Base-by-base conservation (phyloP, 2,329 filamentous ascomycete genomes). In the Paraconiothyrium brasiliense region DNA sequence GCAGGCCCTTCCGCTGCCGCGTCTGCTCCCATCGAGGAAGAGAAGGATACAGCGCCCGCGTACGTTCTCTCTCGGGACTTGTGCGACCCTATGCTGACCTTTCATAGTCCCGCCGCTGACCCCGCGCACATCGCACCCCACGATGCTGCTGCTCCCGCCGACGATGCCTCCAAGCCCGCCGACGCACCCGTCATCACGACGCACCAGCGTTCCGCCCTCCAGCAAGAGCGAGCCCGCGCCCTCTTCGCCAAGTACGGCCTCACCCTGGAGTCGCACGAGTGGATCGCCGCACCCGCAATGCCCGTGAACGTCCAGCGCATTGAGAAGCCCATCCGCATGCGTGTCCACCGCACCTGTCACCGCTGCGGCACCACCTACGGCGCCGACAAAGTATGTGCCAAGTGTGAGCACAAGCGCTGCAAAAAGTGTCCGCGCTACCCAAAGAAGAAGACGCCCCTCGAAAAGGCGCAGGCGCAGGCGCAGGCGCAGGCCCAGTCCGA, bases 381-480 rank as follows among this genome's bases (percentile, higher is more conserved):
- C 59, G 79, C 86, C 22, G 87, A 90, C 71, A 93, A 90, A 80
- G 84, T 90, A 62, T 97, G 94, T 79, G 79, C 85, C 66, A 87
- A 87, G 67, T 97, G 94, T 81, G 85, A 91, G 69, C 94, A 97
- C 80, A 83, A 84, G 50, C 88, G 92, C 67, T 97, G 94, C 86
- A 90, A 87, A 73, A 89, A 91, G 72, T 97, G 94, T 77, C 87
- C 88, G 32, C 88, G 92, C 58, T 87, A 90, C 71, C 93, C 93
- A 37, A 83, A 86, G 57, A 89, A 89, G 80, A 88, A 86, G 67
- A 84, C 67, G 20, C 81, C 70, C 55, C 71, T 65, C 68, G 75
- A 78, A 43, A 79, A 77, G 69, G 63, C 61, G 24, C 20, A 20
- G 20, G 63, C 61, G 24, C 20, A 20, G 20, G 20, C 20, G 1